These are phyloP conservation scores for Diaporthe ilicicola DNA, from an alignment of 2,329 filamentous ascomycete species.

Conservation along the genomic window DNA sequence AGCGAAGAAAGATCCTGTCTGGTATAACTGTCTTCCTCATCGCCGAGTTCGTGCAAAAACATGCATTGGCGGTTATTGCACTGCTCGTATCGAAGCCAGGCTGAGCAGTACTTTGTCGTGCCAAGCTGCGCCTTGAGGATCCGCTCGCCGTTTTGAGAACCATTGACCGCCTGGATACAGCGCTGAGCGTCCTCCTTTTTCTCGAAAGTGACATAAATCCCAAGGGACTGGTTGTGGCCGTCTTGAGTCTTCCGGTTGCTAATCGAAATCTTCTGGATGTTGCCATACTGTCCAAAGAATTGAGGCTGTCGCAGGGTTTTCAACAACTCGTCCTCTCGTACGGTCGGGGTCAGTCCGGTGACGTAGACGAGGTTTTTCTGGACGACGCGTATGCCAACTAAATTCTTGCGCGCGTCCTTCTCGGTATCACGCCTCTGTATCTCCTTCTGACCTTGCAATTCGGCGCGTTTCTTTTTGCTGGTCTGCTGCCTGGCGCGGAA, in stretches of 20 bases:
- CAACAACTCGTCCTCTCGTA: conserved; percentile 90
- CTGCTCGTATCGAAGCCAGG: conserved; percentile 91
- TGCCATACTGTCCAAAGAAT: conserved; percentile 98
- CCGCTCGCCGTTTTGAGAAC: conserved; percentile 88
- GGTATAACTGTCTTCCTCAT: conserved; percentile 96
- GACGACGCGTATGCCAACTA: conserved; percentile 93
- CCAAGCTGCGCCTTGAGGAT: conserved; percentile 81
- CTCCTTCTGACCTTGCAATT: conserved; percentile 87
- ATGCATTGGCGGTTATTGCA: conserved; percentile 98
- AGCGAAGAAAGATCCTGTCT: conserved; percentile 93
- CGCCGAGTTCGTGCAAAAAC: conserved; percentile 97
- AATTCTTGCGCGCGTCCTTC: conserved; percentile 92
- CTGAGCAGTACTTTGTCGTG: conserved; percentile 98
- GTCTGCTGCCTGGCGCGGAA: conserved; percentile 83
- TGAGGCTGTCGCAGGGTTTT: conserved; percentile 89
- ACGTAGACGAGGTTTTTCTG: conserved; percentile 99
- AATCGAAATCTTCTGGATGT: conserved; percentile 98
- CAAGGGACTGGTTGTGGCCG: conserved; percentile 84
- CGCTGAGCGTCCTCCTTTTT: conserved; percentile 87
- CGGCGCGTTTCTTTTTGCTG: conserved; percentile 90
- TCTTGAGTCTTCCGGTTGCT: conserved; percentile 88
- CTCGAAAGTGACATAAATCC: conserved; percentile 98
- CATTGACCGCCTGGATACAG: conserved; percentile 93
- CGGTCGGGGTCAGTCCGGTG: conserved; percentile 89
- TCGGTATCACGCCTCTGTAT: conserved; percentile 96